Percentiles rank a stretch among this genome's conserved stretches.
Evolutionary conservation across 1,284 basidiomycete species (phyloP).

Genomic region (Ustilago curta): DNA sequence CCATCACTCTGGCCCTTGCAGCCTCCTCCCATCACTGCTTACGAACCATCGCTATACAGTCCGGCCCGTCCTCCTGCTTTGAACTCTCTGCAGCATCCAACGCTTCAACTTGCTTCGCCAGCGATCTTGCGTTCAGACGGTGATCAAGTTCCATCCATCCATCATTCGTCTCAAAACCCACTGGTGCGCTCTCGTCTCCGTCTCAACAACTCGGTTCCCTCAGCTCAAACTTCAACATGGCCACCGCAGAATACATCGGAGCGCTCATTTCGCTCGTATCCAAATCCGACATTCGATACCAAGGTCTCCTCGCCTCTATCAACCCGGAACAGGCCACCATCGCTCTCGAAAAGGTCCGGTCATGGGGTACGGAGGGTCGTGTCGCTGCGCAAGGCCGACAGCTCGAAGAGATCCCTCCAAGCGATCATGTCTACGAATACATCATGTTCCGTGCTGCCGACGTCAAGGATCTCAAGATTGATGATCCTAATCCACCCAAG

Average conservation of each 20-base stretch:
- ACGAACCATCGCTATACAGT: not conserved
- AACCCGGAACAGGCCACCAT: constrained; percentile 85
- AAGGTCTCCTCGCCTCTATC: constrained; percentile 85
- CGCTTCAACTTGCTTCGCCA: too few relatives aligned
- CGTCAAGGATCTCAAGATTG: constrained; percentile 70
- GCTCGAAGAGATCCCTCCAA: constrained; percentile 69
- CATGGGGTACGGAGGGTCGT: constrained; percentile 87
- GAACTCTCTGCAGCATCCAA: not conserved
- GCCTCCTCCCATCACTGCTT: not conserved
- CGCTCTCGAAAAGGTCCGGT: constrained; percentile 86
- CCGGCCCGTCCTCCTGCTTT: not conserved
- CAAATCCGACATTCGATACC: constrained; percentile 88
- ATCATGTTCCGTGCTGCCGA: constrained; percentile 71
- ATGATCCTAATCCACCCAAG: constrained; percentile 65
- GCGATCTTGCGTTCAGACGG: too few relatives aligned
- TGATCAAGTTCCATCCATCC: too few relatives aligned
- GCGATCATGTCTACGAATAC: constrained; percentile 72
- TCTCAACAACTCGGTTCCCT: not conserved
- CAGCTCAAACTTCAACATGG: constrained; percentile 22
- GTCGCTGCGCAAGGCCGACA: constrained; percentile 72
- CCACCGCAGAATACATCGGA: constrained; percentile 67
- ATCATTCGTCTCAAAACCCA: not conserved
- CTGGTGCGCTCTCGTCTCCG: not conserved
- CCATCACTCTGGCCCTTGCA: too few relatives aligned
- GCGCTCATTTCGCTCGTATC: constrained; percentile 82